Base-by-base conservation (phyloP, 2,329 filamentous ascomycete species). In the Pseudocercospora fuligena region DNA sequence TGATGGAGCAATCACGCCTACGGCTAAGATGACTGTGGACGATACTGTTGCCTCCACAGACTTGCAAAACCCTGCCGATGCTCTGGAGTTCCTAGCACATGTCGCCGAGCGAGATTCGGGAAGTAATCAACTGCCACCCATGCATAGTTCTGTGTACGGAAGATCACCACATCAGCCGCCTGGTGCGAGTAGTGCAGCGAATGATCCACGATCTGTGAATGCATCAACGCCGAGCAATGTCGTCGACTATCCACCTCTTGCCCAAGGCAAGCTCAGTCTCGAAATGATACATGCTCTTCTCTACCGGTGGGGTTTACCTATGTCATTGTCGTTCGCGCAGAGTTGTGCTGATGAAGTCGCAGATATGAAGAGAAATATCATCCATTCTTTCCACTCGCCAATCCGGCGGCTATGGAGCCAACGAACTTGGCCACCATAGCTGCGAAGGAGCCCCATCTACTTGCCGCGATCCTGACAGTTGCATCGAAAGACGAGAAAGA, bases 51-150 rank as follows among this genome's bases (percentile, higher is more conserved):
- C 72, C 12, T 73, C 75, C 8, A 74, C 75, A 7, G 75, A 77
- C 63, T 60, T 77, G 40, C 75, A 76, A 65, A 77, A 77, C 62
- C 75, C 75, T 25, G 74, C 75, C 12, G 75, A 77, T 69, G 75
- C 75, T 33, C 66, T 77, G 29, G 75, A 76, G 21, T 77, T 77
- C 57, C 70, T 77, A 6, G 75, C 75, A 21, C 66, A 77, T 63
- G 75, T 77, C 14, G 75, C 75, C 4, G 75, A 76, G 64, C 71
- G 75, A 27, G 71, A 76, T 53, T 72, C 71, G 6, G 73, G 73
- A 23, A 59, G 46, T 25, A 74, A 71, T 60, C 72, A 72, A 56
- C 64, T 75, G 59, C 74, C 75, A 12, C 73, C 75, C 23, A 75
- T 75, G 68, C 73, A 73, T 27, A 71, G 63, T 29, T 68, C 71